Evolutionary conservation across 2,329 filamentous ascomycete genomes (phyloP), one percentile per base, ranked within the genome.

Genomic region (Bipolaris bicolor): DNA sequence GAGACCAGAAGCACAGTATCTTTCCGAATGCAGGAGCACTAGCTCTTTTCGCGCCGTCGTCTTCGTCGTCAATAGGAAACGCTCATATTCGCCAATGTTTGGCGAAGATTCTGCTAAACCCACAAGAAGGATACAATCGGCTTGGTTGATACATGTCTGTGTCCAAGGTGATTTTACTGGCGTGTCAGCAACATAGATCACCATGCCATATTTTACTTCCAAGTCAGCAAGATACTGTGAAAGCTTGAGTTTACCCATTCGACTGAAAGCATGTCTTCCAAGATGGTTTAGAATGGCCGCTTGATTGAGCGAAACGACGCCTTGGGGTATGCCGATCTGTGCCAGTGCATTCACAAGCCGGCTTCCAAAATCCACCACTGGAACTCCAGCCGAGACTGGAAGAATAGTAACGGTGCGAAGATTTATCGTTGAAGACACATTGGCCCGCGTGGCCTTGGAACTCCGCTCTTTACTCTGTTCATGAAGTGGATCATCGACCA

Each of bases 121-220:
- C 26, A 99, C 92, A 7, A 99, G 83, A 7, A 99, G 83, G 62
- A 99, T 97, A 66, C 93, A 97, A 77, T 99, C 95, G 1, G 95
- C 95, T 77, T 99, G 95, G 15, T 90, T 90, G 63, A 99, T 97
- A 74, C 96, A 99, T 0, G 95, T 98, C 71, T 97, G 92, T 0
- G 96, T 99, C 95, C 95, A 99, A 0, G 94, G 93, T 1, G 96
- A 92, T 68, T 97, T 98, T 68, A 98, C 95, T 59, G 88, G 97
- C 4, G 96, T 99, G 76, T 99, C 95, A 49, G 94, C 95, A 56
- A 99, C 89, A 72, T 99, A 99, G 7, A 99, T 82, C 1, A 99
- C 92, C 67, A 99, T 86, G 1, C 94, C 92, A 68, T 96, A 98
- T 74, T 97, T 97, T 77, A 99, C 95, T 77, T 99, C 95, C 10